Conservation (phyloP, 345 rosid species). For the Ceriops tagal region DNA sequence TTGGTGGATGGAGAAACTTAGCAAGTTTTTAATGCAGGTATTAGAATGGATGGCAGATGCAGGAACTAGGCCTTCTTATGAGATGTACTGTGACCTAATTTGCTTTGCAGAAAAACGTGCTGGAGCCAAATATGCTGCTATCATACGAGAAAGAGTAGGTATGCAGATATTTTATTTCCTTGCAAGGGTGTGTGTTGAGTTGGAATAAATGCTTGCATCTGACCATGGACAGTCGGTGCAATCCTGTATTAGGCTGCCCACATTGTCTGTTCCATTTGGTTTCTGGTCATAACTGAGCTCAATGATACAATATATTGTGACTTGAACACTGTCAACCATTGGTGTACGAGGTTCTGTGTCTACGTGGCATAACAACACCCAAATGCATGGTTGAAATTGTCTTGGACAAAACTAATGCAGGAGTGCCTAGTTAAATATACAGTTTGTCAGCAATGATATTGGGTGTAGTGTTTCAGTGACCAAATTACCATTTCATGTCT, state of each 20-base stretch:
- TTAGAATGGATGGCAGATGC: constrained; percentile 83
- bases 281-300: not conserved
- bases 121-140: constrained; percentile 55
- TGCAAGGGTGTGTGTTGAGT: constrained; percentile 5
- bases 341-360: not conserved
- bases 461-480: no score
- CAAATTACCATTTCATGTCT: no score
- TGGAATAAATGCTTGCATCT: not conserved
- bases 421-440: not conserved
- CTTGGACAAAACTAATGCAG: not conserved
- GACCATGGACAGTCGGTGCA: not conserved
- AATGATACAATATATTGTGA: not conserved
- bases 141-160: constrained; percentile 59
- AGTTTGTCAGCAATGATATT: no score
- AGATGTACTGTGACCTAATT: constrained; percentile 60
- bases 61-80: constrained; percentile 58
- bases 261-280: not conserved
- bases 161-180: constrained; percentile 23
- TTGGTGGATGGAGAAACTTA: not conserved
- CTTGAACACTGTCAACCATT: not conserved
- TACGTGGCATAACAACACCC: not conserved
- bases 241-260: not conserved
- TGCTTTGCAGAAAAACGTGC: constrained; percentile 62
- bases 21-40: constrained; percentile 44
- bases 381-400: not conserved